Evolutionary conservation across 371 early-diverging fungal species (phyloP).

Genomic region (Mucor saturninus): DNA sequence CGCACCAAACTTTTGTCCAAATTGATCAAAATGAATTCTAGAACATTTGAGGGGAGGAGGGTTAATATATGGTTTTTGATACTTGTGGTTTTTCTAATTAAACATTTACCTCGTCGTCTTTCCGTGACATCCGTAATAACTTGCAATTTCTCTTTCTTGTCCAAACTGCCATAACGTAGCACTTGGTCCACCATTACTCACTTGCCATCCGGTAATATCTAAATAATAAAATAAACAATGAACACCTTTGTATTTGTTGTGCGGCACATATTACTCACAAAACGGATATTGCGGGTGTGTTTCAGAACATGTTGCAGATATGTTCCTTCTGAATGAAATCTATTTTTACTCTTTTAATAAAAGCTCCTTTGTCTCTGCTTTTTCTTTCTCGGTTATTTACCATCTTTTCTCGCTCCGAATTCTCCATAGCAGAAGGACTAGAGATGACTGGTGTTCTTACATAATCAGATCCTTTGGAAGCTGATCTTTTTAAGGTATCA

Average conservation of each 20-base stretch:
- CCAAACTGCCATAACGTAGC: conserved; percentile 68
- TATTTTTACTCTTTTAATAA: conserved; percentile 6
- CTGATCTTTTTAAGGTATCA: conserved; percentile 43
- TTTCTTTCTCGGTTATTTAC: conserved; percentile 1
- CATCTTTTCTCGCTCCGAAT: conserved; percentile 35
- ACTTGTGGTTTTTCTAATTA: no score
- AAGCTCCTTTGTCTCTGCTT: not conserved
- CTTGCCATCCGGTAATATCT: conserved; percentile 65
- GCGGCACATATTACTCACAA: conserved; percentile 37
- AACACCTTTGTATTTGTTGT: not conserved
- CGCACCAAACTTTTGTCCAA: conserved; percentile 80
- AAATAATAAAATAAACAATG: not conserved
- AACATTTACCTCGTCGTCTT: conserved; percentile 51
- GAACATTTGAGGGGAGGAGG: not conserved
- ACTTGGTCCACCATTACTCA: conserved; percentile 47
- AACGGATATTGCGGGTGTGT: conserved; percentile 64
- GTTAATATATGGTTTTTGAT: no score
- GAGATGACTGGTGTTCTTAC: conserved; percentile 18
- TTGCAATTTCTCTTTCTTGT: conserved; percentile 60
- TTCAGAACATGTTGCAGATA: conserved; percentile 58
- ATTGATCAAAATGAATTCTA: conserved; percentile 70
- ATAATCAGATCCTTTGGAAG: conserved; percentile 33
- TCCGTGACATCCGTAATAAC: conserved; percentile 58
- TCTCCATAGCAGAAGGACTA: conserved; percentile 38
- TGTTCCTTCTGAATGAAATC: conserved; percentile 37